A percentile compares a stretch with the other conserved stretches of the same genome.
These are phyloP conservation scores for Globisporangium polare DNA, from an alignment of 352 stramenopile species.

Conservation along the genomic window DNA sequence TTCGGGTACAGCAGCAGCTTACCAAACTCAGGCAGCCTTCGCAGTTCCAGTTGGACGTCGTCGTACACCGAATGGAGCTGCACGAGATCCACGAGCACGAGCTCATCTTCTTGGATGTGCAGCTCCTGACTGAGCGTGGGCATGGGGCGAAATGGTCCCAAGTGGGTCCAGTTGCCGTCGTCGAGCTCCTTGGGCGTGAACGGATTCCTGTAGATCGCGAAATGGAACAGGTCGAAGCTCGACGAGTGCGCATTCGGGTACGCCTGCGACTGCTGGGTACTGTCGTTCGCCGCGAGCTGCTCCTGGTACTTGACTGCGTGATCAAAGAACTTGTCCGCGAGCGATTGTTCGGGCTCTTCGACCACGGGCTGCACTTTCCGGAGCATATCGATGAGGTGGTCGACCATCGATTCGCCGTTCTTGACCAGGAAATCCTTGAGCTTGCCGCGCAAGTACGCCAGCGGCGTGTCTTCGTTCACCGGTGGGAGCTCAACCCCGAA, in stretches of 20 bases:
- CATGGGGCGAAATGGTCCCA: constrained; percentile 46
- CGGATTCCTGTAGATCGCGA: constrained; percentile 49
- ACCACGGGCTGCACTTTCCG: constrained; percentile 14
- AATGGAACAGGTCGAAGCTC: constrained; percentile 70
- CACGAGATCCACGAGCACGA: constrained; percentile 41
- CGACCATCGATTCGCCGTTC: constrained; percentile 49
- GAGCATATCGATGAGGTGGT: constrained; percentile 52
- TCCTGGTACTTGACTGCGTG: constrained; percentile 10
- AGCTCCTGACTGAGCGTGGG: constrained; percentile 24
- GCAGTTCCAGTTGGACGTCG: constrained; percentile 50
- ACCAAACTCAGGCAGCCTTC: constrained; percentile 39
- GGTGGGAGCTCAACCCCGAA: constrained; percentile 52
- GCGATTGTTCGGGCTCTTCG: constrained; percentile 12
- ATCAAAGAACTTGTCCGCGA: constrained; percentile 8
- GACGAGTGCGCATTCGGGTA: constrained; percentile 46
- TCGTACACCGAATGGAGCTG: constrained; percentile 61
- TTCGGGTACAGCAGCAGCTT: constrained; percentile 49
- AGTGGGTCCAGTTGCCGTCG: constrained; percentile 20
- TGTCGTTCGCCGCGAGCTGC: constrained; percentile 3
- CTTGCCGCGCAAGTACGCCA: constrained; percentile 48
- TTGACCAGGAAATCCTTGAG: constrained; percentile 50
- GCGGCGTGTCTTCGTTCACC: constrained; percentile 61
- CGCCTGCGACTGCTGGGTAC: constrained; percentile 6
- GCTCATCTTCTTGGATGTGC: constrained; percentile 41
- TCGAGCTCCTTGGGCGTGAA: constrained; percentile 5